Evolutionary conservation across 306 rosid species (phyloP), one percentile per base, ranked within the genome.

Genomic region (Malus sylvestris): DNA sequence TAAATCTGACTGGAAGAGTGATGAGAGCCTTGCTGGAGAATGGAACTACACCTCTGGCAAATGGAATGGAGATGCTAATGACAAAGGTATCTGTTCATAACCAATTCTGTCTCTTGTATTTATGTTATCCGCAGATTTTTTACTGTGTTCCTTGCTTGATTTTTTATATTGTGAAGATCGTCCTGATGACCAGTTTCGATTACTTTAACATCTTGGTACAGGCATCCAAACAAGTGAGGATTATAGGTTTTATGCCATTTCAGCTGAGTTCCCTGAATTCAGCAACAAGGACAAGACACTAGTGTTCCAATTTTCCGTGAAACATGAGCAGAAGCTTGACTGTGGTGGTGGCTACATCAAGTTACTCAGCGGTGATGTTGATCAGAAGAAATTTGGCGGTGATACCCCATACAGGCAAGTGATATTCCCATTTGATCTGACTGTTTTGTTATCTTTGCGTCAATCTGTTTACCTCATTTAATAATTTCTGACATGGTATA

Each of bases 321-420:
- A 96, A 88, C 98, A 96, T 67, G 99, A 96, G 64, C 99, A 96
- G 85, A 96, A 96, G 85, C 98, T 96, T 86, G 99, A 96, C 85
- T 96, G 99, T 72, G 99, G 99, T 83, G 99, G 98, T 83, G 99
- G 99, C 72, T 96, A 96, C 90, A 87, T 96, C 94, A 96, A 96
- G 82, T 79, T 96, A 79, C 91, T 96, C 69, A 91, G 96, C 10
- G 96, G 96, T 14, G 93, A 88, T 23, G 91, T 91, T 76, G 99
- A 96, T 83, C 99, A 96, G 88, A 96, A 92, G 96, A 87, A 89
- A 82, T 96, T 92, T 38, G 99, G 99, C 10, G 99, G 99, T 38
- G 98, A 96, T 67, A 91, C 98, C 62, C 93, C 98, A 67, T 96
- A 96, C 93, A 96, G 99, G 99, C 88, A 32, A 78, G 81, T 77